Evolutionary conservation across 257 asterid species (phyloP), one percentile per base, ranked within the genome.

Genomic region (Haberlea rhodopensis): DNA sequence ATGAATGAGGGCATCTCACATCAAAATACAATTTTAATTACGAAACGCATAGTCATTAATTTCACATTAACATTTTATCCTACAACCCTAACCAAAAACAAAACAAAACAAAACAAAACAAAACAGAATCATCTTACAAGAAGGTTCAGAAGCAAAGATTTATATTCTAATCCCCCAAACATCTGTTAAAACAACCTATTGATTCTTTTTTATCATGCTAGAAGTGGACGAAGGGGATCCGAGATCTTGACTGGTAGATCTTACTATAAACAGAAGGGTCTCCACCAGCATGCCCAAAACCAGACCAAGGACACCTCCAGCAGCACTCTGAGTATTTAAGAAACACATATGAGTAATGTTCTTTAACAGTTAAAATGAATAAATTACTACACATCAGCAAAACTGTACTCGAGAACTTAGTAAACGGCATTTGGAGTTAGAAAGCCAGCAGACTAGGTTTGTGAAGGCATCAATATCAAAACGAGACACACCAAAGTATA

Each of bases 221-320:
- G 84, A 63, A 22, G 66, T 21, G 57, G 78, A 65, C 9, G 86
- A 32, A 22, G 68, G 32, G 40, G 76, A 21, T 63, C 52, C 78
- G 8, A 65, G 79, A 48, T 74, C 87, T 45, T 72, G 66, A 65
- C 74, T 76, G 16, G 90, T 75, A 11, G 84, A 75, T 76, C 87
- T 75, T 28, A 91, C 71, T 51, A 89, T 85, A 68, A 92, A 89
- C 62, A 92, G 81, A 69, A 92, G 85, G 2, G 92, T 88, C 82
- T 94, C 99, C 0, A 94, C 94, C 67, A 89, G 85, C 99, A 94
- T 90, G 32, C 81, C 95, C 1, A 59, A 68, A 67, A 94, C 96
- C 82, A 94, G 80, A 53, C 99, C 99, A 66, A 94, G 95, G 68
- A 94, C 83, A 62, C 99, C 96, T 48, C 99, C 97, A 19, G 96